Base-by-base conservation (phyloP, 306 rosid species). In the Rosa multiflora region DNA sequence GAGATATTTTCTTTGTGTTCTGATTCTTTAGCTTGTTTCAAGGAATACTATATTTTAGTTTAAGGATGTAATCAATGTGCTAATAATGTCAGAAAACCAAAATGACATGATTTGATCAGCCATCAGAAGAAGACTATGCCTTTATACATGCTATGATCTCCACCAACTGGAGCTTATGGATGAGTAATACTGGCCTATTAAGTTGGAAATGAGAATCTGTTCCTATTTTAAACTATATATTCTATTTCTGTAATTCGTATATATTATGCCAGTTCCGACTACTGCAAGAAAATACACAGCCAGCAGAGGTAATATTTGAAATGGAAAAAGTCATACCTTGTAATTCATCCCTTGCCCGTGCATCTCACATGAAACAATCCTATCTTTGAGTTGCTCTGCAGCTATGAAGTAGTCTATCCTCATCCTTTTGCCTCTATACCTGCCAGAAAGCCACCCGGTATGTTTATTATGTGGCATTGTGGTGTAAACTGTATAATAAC, bases 351-450 rank as follows among this genome's bases (percentile, higher is more conserved):
- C 99, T 12, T 84, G 81, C 81, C 99, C 99, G 14, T 85, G 98
- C 90, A 92, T 91, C 82, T 91, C 90, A 76, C 99, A 91, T n/a
- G 89, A 87, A 86, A 82, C 81, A 83, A 91, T 91, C 88, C 83
- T 89, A 67, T 88, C 92, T 83, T 84, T 82, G 29, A 95, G 88
- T 72, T 77, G 69, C 83, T 95, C 96, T 56, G 96, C 87, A 80
- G 82, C 91, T 77, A 88, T 7, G 70, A 92, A 92, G 73, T 92
- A 95, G 91, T 95, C 99, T 72, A 95, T 95, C 87, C 99, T 88
- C 99, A 95, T 95, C 83, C 97, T 86, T 86, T 95, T 95, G 78
- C 99, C 99, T 10, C 98, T 93, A 79, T 95, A 92, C 96, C 99
- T 95, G 82, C 85, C 80, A 81, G 81, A 73, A 79, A 82, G 78